phyloP scores from a whole-genome alignment of 2,329 filamentous ascomycete genomes.

The Fusarium drepaniforme region DNA sequence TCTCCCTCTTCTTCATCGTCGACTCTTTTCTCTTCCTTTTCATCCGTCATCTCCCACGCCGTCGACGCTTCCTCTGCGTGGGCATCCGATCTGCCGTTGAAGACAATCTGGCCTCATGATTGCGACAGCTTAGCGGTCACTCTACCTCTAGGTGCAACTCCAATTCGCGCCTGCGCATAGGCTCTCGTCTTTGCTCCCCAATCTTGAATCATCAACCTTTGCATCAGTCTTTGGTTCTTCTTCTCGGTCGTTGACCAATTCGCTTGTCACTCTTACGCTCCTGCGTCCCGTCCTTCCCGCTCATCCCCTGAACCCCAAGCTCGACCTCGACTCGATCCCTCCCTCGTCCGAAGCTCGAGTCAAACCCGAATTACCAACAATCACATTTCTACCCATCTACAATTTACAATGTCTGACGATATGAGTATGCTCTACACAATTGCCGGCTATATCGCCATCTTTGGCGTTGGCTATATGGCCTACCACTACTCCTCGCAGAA shows the following conservation, averaged over 20 bases:
- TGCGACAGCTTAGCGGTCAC: slow-evolving; percentile 37
- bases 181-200: slow-evolving; percentile 6
- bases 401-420: slow-evolving; percentile 49
- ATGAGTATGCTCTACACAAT: slow-evolving; percentile 53
- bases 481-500: slow-evolving; percentile 53
- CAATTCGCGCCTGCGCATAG: slow-evolving; percentile 23
- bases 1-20: slow-evolving; percentile 32
- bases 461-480: slow-evolving; percentile 51
- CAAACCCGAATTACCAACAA: slow-evolving; percentile 20
- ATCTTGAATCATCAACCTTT: slow-evolving; percentile 18
- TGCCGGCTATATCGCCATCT: slow-evolving; percentile 52
- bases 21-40: slow-evolving; percentile 7
- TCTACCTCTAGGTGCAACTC: slow-evolving; percentile 22
- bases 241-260: slow-evolving; percentile 6
- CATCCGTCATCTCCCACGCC: slow-evolving; percentile 7
- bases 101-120: slow-evolving; percentile 51
- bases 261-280: slow-evolving; percentile 7
- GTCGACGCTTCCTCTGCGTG: slow-evolving; percentile 29
- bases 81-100: slow-evolving; percentile 37
- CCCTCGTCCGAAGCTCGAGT: slow-evolving; percentile 28
- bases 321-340: slow-evolving; percentile 16
- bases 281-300: slow-evolving; percentile 13
- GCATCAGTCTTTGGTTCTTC: slow-evolving; percentile 3
- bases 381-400: slow-evolving; percentile 5
- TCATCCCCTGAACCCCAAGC: slow-evolving; percentile 13